Conservation (phyloP, 2,329 filamentous ascomycete species). For the Aspergillus calidoustus region DNA sequence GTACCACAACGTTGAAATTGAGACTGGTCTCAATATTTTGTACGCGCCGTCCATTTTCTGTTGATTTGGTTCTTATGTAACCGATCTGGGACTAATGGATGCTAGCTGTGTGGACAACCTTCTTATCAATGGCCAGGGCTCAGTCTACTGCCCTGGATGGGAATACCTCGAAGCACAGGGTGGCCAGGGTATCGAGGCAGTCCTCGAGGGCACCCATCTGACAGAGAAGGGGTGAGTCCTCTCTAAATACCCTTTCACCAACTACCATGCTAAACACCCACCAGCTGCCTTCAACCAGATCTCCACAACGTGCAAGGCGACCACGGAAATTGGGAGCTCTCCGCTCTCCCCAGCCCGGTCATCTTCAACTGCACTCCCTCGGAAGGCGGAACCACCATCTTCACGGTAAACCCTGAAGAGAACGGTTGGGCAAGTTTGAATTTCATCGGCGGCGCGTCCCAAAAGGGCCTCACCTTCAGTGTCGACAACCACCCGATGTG, state of each 20-base stretch:
- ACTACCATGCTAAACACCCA: background rate
- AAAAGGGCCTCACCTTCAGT: constrained; percentile 54
- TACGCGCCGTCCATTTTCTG: constrained; percentile 13
- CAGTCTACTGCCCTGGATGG: constrained; percentile 56
- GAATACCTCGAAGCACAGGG: constrained; percentile 46
- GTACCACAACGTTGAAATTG: constrained; percentile 38
- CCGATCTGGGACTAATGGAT: constrained; percentile 20
- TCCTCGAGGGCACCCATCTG: constrained; percentile 28
- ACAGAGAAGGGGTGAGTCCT: constrained; percentile 38
- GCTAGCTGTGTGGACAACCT: constrained; percentile 62
- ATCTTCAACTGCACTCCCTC: constrained; percentile 52
- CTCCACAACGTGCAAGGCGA: constrained; percentile 30
- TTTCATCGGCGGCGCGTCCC: constrained; percentile 57
- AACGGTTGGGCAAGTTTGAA: constrained; percentile 58
- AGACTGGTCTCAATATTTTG: constrained; percentile 29
- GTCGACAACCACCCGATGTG: constrained; percentile 52
- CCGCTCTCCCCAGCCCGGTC: constrained; percentile 32
- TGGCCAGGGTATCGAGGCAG: constrained; percentile 26
- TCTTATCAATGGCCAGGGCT: constrained; percentile 64
- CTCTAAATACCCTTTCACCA: background rate
- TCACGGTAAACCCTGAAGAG: constrained; percentile 44
- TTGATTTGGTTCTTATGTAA: background rate
- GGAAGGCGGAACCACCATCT: constrained; percentile 49
- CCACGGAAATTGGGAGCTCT: constrained; percentile 32
- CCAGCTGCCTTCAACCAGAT: constrained; percentile 28